phyloP scores from a whole-genome alignment of 331 rosid genomes.

The Spiraea crenata region DNA sequence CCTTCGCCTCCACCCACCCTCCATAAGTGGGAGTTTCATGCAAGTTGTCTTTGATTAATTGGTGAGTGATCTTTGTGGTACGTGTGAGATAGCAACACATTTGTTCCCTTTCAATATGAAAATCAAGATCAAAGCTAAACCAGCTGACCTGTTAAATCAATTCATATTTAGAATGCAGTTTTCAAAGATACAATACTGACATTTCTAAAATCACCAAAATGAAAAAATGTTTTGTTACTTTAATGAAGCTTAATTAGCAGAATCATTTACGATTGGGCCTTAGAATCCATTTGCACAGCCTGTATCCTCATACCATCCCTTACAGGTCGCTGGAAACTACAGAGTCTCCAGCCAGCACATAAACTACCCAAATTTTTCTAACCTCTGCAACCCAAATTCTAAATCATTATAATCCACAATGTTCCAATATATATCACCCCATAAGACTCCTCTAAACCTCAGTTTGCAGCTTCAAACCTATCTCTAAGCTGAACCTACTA shows the following conservation, averaged over 20 bases:
- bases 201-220: constrained; percentile 11
- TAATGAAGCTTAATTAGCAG: constrained; percentile 1
- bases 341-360: neutral
- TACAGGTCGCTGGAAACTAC: neutral
- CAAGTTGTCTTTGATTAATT: constrained; percentile 78
- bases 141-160: constrained; percentile 71
- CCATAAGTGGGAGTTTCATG: constrained; percentile 98
- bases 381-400: neutral
- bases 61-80: constrained; percentile 83
- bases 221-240: constrained; percentile 2
- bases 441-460: neutral
- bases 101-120: constrained; percentile 90
- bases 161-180: constrained; percentile 22
- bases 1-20: constrained; percentile 98
- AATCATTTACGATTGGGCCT: neutral
- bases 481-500: neutral
- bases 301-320: neutral
- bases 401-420: neutral
- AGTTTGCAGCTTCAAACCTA: neutral
- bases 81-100: constrained; percentile 97
- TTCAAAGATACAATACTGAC: constrained; percentile 7
- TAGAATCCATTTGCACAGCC: neutral
- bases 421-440: neutral
- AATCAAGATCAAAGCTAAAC: constrained; percentile 94
- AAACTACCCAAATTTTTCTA: neutral